Conservation (phyloP, 1,284 basidiomycete genomes). For the Cronartium quercuum region DNA sequence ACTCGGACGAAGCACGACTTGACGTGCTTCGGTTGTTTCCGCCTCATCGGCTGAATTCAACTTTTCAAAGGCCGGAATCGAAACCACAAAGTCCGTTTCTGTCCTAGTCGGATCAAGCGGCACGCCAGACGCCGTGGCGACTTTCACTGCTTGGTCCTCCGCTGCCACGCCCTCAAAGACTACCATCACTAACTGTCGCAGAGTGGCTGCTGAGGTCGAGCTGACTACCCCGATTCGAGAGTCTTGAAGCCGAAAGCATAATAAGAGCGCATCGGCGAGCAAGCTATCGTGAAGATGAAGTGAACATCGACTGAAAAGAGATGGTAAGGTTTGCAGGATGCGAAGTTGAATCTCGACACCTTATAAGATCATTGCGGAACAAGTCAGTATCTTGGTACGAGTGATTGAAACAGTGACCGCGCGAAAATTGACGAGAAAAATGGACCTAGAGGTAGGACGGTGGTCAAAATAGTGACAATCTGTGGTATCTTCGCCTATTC, state of each 20-base stretch:
- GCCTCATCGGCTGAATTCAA: slow-evolving; percentile 37
- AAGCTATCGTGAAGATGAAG: slow-evolving; percentile 68
- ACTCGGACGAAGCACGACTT: slow-evolving; percentile 64
- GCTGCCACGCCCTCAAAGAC: slow-evolving; percentile 88
- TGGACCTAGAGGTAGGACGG: slow-evolving; percentile 70
- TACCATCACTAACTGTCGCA: slow-evolving; percentile 95
- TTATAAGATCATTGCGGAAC: too few species aligned
- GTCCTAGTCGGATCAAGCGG: slow-evolving; percentile 34
- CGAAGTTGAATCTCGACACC: slow-evolving; percentile 87
- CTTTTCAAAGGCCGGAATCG: slow-evolving; percentile 37
- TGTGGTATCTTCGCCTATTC: slow-evolving; percentile 65
- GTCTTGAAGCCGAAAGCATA: slow-evolving; percentile 92
- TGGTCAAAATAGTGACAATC: slow-evolving; percentile 72
- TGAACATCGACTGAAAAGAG: slow-evolving; percentile 74
- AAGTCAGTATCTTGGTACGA: too few species aligned
- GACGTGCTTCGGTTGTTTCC: slow-evolving; percentile 13
- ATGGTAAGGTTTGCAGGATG: slow-evolving; percentile 80
- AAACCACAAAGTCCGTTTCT: slow-evolving; percentile 31
- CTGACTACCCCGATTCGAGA: slow-evolving; percentile 92
- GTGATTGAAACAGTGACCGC: too few species aligned
- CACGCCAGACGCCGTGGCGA: slow-evolving; percentile 45
- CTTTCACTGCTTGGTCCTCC: slow-evolving; percentile 57
- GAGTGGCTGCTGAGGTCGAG: slow-evolving; percentile 90
- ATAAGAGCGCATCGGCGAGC: slow-evolving; percentile 72
- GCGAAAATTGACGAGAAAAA: too few species aligned